Base-by-base conservation (phyloP, 2,329 filamentous ascomycete species). In the Waltergamsia citrina region DNA sequence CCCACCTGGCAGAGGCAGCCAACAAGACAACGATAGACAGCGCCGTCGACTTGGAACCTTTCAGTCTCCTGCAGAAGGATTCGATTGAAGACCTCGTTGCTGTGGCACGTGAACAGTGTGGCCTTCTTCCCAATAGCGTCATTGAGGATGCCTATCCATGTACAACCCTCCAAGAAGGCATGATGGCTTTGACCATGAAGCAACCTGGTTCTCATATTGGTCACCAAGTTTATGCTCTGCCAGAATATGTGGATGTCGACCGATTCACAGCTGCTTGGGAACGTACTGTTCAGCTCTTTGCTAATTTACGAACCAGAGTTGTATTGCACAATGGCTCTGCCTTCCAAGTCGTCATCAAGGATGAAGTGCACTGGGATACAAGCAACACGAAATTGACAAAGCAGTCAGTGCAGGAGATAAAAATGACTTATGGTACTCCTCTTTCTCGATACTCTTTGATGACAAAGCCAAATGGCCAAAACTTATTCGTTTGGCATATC, bases 121-220 rank as follows among this genome's bases (percentile, higher is more conserved):
- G 18, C 15, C 27, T 35, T 3, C 20, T 19, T 10, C 7, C 15
- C 7, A 16, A 23, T 15, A 25, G 30, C 11, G 6, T 12, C 17
- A 22, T 51, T 15, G 34, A 51, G 23, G 53, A 62, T 34, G 39
- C 53, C 4, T 61, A 54, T 29, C 58, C 56, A 7, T 57, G 53
- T 44, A 52, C 54, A 15, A 44, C 50, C 5, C 43, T 60, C 1
- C 67, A 71, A 38, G 64, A 68, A 41, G 64, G 60, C 5, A 52
- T 72, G 3, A 59, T 72, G 47, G 62, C 65, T 2, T 43, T 71
- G 4, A 60, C 67, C 8, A 51, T 54, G 33, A 63, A 61, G 40
- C 29, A 37, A 17, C 24, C 39, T 3, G 54, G 51, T 2, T 50
- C 50, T 2, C 62, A 62, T 28, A 45, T 59, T 11, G 48, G 50